Evolutionary conservation across 2,329 filamentous ascomycete genomes (phyloP), one percentile per base, ranked within the genome.

Genomic region (Apiospora saccharicola): DNA sequence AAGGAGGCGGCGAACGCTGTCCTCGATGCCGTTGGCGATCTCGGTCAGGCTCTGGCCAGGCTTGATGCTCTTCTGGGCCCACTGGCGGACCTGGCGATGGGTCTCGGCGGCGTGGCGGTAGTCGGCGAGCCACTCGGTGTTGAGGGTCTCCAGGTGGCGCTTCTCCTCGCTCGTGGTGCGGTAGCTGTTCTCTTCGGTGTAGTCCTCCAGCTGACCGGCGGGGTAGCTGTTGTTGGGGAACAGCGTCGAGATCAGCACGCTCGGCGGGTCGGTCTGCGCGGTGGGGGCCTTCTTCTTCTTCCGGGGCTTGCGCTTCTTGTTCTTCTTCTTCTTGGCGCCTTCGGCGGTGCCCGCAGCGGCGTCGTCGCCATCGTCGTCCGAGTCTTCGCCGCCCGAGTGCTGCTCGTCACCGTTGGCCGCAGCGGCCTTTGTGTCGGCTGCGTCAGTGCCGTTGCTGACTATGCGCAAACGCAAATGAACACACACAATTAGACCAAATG

Each of bases 81-180:
- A 95, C 81, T 94, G 91, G 69, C 94, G 91, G 72, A 96, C 94
- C 81, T 97, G 93, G 72, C 94, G 91, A 82, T 97, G 94, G n/a
- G 94, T 90, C 83, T 97, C 94, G n/a, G 94, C 93, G 67, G 90
- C 94, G 78, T 95, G 89, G 74, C 94, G 91, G 81, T 95, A 97
- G 79, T 97, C 94, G 74, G 88, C 86, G 70, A 97, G 83, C 84
- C 94, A 95, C 75, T 95, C 92, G 77, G 90, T 91, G 82, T 94
- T 92, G 85, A 94, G 90, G 78, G 93, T 92, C 81, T 95, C 93
- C 70, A 95, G 87, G 79, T 96, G 90, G 71, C 94, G 90, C 85
- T 95, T 95, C 86, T 97, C 94, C 82, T 96, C 94, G 81, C 87
- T 90, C 13, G 94, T 97, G 4, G 93, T 96, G 72, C 94, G 90